phyloP scores from a whole-genome alignment of 1,139 yeast species.

The Kodamaea alishanica region DNA sequence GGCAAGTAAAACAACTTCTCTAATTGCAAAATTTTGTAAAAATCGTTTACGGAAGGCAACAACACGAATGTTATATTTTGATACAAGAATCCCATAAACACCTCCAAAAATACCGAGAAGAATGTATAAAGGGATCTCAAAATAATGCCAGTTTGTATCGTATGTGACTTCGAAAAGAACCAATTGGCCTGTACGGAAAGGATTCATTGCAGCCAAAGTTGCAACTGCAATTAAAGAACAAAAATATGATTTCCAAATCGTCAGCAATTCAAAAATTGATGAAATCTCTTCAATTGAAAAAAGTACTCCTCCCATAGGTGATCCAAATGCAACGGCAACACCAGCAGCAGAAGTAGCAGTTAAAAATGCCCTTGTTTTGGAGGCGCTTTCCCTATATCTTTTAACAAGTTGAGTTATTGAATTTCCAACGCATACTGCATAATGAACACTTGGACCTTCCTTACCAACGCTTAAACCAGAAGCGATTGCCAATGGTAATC shows the following conservation, averaged over 20 bases:
- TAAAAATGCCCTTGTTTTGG: slow-evolving; percentile 52
- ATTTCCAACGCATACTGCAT: slow-evolving; percentile 79
- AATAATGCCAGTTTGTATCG: slow-evolving; percentile 80
- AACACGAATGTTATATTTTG: slow-evolving; percentile 71
- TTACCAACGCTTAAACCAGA: slow-evolving; percentile 80
- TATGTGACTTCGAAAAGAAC: slow-evolving; percentile 88
- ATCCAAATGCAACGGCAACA: slow-evolving; percentile 71
- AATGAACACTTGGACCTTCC: slow-evolving; percentile 85
- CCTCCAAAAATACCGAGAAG: slow-evolving; percentile 90
- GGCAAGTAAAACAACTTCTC: slow-evolving; percentile 70
- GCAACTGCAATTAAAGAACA: slow-evolving; percentile 88
- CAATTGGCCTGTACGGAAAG: slow-evolving; percentile 91
- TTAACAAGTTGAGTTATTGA: slow-evolving; percentile 54
- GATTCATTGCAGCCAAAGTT: slow-evolving; percentile 71
- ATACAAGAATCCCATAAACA: slow-evolving; percentile 76
- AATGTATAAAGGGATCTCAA: slow-evolving; percentile 78
- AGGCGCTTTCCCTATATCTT: slow-evolving; percentile 43
- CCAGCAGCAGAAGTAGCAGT: slow-evolving; percentile 68
- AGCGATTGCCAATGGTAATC: slow-evolving; percentile 82
- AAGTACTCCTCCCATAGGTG: slow-evolving; percentile 71
- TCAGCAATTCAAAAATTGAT: slow-evolving; percentile 64
- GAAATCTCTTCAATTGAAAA: slow-evolving; percentile 75
- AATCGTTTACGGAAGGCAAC: slow-evolving; percentile 76
- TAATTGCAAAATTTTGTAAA: slow-evolving; percentile 53
- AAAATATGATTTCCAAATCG: slow-evolving; percentile 89